These are phyloP conservation scores for Diaporthe longicolla DNA, from an alignment of 2,329 filamentous ascomycete species.

Conservation along the genomic window DNA sequence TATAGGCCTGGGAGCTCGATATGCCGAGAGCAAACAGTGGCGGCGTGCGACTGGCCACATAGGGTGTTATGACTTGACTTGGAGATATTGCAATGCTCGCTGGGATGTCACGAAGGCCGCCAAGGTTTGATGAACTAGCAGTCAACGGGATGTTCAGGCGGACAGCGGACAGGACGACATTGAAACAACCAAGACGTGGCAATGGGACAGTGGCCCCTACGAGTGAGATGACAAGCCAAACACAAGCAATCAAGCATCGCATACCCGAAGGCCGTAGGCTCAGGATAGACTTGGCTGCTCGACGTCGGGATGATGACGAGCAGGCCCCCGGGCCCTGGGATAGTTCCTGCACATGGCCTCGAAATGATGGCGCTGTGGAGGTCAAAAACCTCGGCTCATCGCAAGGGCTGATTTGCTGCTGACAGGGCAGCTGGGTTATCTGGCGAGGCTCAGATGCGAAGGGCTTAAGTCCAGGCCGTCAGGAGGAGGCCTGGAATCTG, in stretches of 20 bases:
- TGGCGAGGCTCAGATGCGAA: conserved; percentile 15
- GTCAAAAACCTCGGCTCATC: neutral
- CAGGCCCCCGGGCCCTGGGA: neutral
- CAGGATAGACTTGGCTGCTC: conserved; percentile 22
- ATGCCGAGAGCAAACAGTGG: conserved; percentile 22
- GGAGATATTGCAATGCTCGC: conserved; percentile 8
- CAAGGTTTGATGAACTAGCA: conserved; percentile 33
- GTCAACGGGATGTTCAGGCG: conserved; percentile 21
- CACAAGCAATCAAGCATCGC: conserved; percentile 29
- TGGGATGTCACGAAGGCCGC: conserved; percentile 1
- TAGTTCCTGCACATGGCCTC: neutral
- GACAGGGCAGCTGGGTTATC: neutral
- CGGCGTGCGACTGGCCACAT: conserved; percentile 25
- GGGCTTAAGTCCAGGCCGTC: neutral
- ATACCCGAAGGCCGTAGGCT: conserved; percentile 7
- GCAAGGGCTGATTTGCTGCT: neutral
- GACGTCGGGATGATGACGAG: conserved; percentile 18
- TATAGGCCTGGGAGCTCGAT: conserved; percentile 14
- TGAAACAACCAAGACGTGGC: conserved; percentile 34
- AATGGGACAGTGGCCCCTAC: neutral
- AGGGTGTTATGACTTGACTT: neutral
- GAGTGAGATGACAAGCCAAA: conserved; percentile 30
- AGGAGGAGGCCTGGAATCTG: neutral
- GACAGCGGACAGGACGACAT: conserved; percentile 14
- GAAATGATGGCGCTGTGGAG: neutral